Conservation (phyloP, 176 grass and related monocot species). For the Cenchrus americanus region DNA sequence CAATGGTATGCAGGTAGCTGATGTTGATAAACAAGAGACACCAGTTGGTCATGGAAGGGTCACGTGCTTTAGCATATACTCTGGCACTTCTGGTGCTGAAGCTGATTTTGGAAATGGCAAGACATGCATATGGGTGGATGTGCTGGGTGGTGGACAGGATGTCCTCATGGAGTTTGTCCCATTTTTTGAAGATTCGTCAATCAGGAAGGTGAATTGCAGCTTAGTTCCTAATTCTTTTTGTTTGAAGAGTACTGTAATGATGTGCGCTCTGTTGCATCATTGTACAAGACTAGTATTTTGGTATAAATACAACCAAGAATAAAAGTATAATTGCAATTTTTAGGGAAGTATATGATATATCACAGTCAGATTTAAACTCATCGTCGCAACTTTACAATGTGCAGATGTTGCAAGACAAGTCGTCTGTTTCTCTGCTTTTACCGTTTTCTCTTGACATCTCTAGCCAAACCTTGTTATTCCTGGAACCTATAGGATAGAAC, state of each 20-base stretch:
- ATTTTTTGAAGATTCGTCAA: slow-evolving; percentile 89
- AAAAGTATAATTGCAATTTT: slow-evolving; percentile 1
- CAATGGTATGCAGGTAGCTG: slow-evolving; percentile 67
- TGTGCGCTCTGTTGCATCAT: not conserved
- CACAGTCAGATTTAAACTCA: slow-evolving; percentile 10
- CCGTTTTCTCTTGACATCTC: not conserved
- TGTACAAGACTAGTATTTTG: not conserved
- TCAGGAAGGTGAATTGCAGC: slow-evolving; percentile 68
- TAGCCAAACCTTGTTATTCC: slow-evolving; percentile 4
- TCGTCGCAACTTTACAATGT: not conserved
- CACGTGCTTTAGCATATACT: slow-evolving; percentile 97
- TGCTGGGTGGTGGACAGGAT: slow-evolving; percentile 78
- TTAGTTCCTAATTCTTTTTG: slow-evolving; percentile 14
- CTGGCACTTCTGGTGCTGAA: slow-evolving; percentile 53
- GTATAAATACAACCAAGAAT: slow-evolving; percentile 21
- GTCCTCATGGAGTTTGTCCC: slow-evolving; percentile 88
- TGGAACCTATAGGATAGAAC: slow-evolving; percentile 19
- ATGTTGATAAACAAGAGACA: slow-evolving; percentile 91
- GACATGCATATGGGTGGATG: slow-evolving; percentile 99
- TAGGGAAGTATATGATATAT: slow-evolving; percentile 6
- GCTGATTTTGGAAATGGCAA: slow-evolving; percentile 93
- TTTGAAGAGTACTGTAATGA: not conserved
- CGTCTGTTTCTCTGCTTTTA: not conserved
- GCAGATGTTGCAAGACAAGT: not conserved
- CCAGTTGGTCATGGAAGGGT: slow-evolving; percentile 90